Evolutionary conservation across 2,329 filamentous ascomycete species (phyloP).

Genomic region (Xylaria sp.): DNA sequence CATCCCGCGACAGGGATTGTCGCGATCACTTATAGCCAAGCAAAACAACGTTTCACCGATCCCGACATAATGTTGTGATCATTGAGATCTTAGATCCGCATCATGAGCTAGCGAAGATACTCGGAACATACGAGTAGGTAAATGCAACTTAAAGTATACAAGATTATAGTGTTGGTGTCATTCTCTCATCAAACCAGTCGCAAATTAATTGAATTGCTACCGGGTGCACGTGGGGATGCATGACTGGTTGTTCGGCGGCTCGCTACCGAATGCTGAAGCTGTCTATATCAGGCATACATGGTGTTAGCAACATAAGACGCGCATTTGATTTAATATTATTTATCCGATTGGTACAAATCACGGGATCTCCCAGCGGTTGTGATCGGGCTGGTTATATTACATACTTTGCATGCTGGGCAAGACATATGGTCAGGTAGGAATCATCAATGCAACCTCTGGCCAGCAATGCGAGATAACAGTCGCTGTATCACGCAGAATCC

Average conservation of each 20-base stretch:
- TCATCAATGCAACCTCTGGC: neutral
- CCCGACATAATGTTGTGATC: constrained; percentile 4
- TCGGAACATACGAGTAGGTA: neutral
- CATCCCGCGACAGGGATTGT: constrained; percentile 1
- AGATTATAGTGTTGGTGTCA: neutral
- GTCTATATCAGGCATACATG: constrained; percentile 5
- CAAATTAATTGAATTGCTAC: neutral
- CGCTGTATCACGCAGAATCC: constrained; percentile 7
- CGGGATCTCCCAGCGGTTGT: constrained; percentile 2
- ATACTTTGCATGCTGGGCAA: neutral
- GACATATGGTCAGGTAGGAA: constrained; percentile 1
- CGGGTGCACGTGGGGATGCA: constrained; percentile 26
- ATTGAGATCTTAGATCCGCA: constrained; percentile 15
- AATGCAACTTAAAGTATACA: neutral
- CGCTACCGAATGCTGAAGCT: neutral
- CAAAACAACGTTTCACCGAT: constrained; percentile 30
- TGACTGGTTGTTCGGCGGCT: constrained; percentile 14
- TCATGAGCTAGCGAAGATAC: neutral
- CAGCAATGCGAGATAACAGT: neutral
- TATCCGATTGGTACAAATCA: constrained; percentile 23
- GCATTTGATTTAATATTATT: neutral
- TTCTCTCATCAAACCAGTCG: neutral
- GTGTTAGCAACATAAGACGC: constrained; percentile 6
- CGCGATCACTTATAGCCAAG: constrained; percentile 6
- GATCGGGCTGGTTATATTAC: neutral